Evolutionary conservation across 441 rosid species (phyloP).

Genomic region (Arabidopsis hybrid): DNA sequence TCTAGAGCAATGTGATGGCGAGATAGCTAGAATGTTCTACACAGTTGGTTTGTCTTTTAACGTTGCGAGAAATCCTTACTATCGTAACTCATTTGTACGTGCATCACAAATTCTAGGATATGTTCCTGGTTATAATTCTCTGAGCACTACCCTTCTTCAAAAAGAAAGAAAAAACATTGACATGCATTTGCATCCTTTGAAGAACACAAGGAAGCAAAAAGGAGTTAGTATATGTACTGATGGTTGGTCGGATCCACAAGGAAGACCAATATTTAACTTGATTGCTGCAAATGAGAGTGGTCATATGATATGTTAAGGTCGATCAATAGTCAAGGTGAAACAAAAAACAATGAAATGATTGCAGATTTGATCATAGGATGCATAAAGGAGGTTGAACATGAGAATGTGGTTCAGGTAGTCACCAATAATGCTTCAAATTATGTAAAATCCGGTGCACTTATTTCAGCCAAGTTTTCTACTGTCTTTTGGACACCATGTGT

Average conservation of each 20-base stretch:
- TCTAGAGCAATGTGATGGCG: slow-evolving; percentile 11
- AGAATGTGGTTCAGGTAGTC: background rate
- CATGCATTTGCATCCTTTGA: slow-evolving; percentile 4
- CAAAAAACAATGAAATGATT: background rate
- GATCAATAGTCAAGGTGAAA: background rate
- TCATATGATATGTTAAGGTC: slow-evolving; percentile 2
- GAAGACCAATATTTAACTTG: background rate
- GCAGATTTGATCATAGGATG: background rate
- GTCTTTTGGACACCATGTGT: slow-evolving; percentile 4
- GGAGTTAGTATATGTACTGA: slow-evolving; percentile 18
- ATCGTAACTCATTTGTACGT: background rate
- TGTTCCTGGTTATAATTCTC: background rate
- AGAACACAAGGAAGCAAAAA: slow-evolving; percentile 7
- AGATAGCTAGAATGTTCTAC: background rate
- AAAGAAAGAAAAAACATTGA: slow-evolving; percentile 16
- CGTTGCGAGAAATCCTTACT: background rate
- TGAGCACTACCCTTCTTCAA: background rate
- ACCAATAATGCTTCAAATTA: background rate
- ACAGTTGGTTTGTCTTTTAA: background rate
- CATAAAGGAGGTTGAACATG: background rate
- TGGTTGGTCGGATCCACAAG: slow-evolving; percentile 5
- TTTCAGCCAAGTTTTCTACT: background rate
- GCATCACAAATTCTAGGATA: background rate
- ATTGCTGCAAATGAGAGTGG: slow-evolving; percentile 15
- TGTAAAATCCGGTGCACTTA: background rate